Percentiles rank a stretch among this genome's conserved stretches.
Conservation (phyloP, 495 filamentous ascomycete genomes). For the Parmelia sp. region DNA sequence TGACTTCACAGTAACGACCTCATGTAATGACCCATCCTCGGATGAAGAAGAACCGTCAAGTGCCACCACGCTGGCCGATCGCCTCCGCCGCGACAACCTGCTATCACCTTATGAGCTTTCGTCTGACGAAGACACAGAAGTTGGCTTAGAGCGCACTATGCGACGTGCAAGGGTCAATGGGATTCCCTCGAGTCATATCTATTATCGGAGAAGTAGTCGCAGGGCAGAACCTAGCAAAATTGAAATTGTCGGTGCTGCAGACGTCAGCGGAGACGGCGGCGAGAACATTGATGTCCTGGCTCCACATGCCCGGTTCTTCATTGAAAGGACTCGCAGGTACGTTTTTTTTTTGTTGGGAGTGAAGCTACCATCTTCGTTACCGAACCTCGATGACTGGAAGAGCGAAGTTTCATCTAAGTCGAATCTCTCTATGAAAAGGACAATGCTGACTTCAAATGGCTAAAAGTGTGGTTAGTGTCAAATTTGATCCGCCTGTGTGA, state of each 20-base stretch:
- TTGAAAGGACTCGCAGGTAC: constrained; percentile 47
- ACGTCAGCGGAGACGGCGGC: constrained; percentile 39
- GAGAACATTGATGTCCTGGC: constrained; percentile 50
- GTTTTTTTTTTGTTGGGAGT: background rate
- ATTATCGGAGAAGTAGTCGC: constrained; percentile 13
- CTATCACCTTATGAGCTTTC: constrained; percentile 22
- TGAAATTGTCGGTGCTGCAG: constrained; percentile 46
- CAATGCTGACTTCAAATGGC: background rate
- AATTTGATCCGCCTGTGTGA: constrained; percentile 83
- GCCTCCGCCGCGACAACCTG: constrained; percentile 27
- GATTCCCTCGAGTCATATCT: constrained; percentile 6
- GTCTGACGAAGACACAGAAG: constrained; percentile 26
- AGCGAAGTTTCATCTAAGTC: background rate
- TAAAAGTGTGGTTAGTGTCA: constrained; percentile 78
- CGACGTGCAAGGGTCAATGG: constrained; percentile 11
- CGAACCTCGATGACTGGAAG: background rate
- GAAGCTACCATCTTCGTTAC: background rate
- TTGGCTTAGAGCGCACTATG: constrained; percentile 24
- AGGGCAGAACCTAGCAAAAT: constrained; percentile 29
- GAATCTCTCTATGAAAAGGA: background rate
- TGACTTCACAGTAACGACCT: constrained; percentile 46
- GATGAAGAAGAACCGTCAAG: constrained; percentile 36
- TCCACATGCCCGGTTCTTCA: constrained; percentile 73
- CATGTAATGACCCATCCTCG: constrained; percentile 43
- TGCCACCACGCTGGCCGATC: constrained; percentile 31